Conservation (phyloP, 495 filamentous ascomycete species). For the Talaromyces stipitatus region DNA sequence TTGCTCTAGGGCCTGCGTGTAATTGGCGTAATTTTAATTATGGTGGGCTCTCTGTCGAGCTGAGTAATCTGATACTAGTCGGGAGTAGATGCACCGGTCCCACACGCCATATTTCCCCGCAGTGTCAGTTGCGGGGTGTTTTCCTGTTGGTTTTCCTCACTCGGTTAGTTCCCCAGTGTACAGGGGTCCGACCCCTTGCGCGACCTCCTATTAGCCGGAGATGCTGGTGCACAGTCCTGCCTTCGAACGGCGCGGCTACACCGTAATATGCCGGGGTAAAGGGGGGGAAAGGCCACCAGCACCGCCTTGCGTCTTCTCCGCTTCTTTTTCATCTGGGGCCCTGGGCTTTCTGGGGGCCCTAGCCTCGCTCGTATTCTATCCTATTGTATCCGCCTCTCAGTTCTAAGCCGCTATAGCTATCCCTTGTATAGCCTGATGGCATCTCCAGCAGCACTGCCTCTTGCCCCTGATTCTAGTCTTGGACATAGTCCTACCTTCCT, state of each 20-base stretch:
- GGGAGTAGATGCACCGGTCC: constrained; percentile 15
- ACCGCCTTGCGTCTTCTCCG: neutral
- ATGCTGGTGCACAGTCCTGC: too few relatives aligned
- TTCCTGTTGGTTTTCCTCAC: neutral
- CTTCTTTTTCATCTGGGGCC: neutral
- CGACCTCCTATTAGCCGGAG: neutral
- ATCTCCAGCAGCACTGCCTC: too few relatives aligned
- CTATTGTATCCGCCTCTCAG: constrained; percentile 1
- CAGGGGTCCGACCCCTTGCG: too few relatives aligned
- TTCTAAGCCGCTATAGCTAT: neutral
- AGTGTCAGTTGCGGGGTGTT: neutral
- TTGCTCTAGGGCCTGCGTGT: neutral
- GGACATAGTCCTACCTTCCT: neutral
- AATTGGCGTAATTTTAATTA: constrained; percentile 13
- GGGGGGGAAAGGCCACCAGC: constrained; percentile 1
- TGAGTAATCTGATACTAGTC: constrained; percentile 12
- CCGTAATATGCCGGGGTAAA: constrained; percentile 2
- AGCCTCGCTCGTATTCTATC: neutral
- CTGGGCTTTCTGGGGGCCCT: neutral
- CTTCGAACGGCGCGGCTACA: too few relatives aligned
- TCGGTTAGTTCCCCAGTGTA: neutral
- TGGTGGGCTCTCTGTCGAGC: constrained; percentile 12
- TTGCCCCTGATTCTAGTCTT: neutral
- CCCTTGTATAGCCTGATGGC: neutral
- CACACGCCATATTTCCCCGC: constrained; percentile 1